Percentiles rank a stretch among this genome's conserved stretches.
Conservation (phyloP, 345 rosid species). For the Psidium guajava region DNA sequence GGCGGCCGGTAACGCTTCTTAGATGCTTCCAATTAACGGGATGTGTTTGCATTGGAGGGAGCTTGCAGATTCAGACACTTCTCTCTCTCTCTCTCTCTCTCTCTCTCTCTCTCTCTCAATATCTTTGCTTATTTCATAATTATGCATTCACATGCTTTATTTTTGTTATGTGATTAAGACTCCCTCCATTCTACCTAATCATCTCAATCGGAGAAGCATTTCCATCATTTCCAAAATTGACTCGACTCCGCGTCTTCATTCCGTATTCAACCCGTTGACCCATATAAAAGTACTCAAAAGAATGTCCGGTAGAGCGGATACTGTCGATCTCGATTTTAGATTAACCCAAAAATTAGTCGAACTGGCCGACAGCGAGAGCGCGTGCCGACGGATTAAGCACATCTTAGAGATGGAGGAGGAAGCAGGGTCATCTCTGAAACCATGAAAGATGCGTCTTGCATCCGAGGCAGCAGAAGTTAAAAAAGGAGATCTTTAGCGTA, state of each 20-base stretch:
- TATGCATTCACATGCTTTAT: background rate
- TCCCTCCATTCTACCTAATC: background rate
- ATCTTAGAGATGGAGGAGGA: background rate
- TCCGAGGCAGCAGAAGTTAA: background rate
- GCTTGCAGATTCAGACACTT: background rate
- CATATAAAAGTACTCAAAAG: background rate
- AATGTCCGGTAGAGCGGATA: background rate
- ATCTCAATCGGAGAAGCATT: background rate
- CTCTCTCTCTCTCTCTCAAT: background rate
- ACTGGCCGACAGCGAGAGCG: background rate
- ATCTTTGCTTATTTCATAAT: background rate
- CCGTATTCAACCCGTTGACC: background rate
- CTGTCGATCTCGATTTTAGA: background rate
- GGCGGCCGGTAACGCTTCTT: conserved; percentile 20
- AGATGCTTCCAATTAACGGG: conserved; percentile 25
- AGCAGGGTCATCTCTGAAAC: background rate
- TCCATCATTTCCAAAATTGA: background rate
- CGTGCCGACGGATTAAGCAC: background rate
- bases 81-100: background rate
- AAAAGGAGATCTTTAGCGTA: background rate
- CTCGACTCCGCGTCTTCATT: background rate
- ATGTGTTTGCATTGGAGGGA: conserved; percentile 6
- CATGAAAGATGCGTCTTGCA: background rate
- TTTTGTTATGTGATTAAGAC: background rate
- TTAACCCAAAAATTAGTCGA: background rate